Base-by-base conservation (phyloP, 176 grass and related monocot species). In the Oryza meyeriana region DNA sequence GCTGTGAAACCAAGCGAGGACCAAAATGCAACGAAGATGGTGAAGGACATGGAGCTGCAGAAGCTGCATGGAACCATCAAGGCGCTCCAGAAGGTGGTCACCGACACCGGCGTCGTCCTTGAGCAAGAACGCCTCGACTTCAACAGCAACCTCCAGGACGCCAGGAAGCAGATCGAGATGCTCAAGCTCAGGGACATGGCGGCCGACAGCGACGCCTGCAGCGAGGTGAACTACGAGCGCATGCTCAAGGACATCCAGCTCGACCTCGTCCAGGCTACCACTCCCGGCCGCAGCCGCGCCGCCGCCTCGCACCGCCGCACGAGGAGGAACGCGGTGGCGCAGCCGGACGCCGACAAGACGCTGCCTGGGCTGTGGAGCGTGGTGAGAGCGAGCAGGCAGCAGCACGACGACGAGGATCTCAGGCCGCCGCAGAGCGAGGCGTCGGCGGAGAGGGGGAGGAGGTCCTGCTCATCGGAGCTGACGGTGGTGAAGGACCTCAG, bases 221-320 rank as follows among this genome's bases (percentile, higher is more conserved):
- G 87, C 18, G 86, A 91, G 0, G 81, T 64, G 3, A 93, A 85
- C 72, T 89, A 91, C n/a, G 90, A 90, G 64, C 77, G 84, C 2
- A 94, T 92, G 81, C 74, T 92, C 78, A 99, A 94, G 69, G 91
- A 99, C 66, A 90, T 99, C 79, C 91, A 99, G 88, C 91, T 99
- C 3, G 93, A 99, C 78, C 89, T 99, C 2, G 91, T 95, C 34
- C 87, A 93, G 42, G 12, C 38, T 1, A 1, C 41, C 4, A 48
- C 87, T 62, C 88, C 90, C 8, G 78, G 79, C 83, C 70, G 90
- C 18, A 55, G 48, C 29, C 80, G 88, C 3, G 28, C 48, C 45
- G 69, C 7, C 2, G 17, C 6, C 42, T 88, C 63, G 2, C 83
- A 80, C 39, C 87, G 85, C 22, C 81, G 77, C 72, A 88, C 66